Evolutionary conservation across 1,284 basidiomycete species (phyloP).

Genomic region (Ceratobasidium sp.): DNA sequence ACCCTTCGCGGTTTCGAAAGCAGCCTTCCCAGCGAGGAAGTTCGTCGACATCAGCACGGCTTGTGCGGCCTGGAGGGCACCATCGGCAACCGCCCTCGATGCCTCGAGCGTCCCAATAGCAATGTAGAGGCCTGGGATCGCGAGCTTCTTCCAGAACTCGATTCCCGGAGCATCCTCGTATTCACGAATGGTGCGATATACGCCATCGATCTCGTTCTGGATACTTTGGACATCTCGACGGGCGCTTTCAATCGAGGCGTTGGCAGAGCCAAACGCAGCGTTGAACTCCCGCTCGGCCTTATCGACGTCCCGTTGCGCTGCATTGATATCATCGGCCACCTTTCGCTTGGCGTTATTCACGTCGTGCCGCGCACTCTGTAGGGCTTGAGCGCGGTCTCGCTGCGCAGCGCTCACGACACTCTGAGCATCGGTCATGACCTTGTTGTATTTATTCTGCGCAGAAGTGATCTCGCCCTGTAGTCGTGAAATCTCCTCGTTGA

Average conservation of each 20-base stretch:
- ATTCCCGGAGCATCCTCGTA: too few relatives aligned
- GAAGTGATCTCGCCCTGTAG: not conserved
- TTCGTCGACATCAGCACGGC: too few relatives aligned
- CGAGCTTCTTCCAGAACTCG: too few relatives aligned
- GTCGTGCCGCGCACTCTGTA: not conserved
- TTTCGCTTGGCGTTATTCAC: not conserved
- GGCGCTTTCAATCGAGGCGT: not conserved
- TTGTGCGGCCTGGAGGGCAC: too few relatives aligned
- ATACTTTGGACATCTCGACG: not conserved
- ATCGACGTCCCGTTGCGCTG: not conserved
- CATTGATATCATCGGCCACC: not conserved
- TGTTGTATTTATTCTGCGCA: not conserved
- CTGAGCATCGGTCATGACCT: not conserved
- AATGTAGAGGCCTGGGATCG: too few relatives aligned
- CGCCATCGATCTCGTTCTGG: constrained; percentile 7
- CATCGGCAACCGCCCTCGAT: too few relatives aligned
- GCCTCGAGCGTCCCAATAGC: too few relatives aligned
- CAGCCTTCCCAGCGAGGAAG: too few relatives aligned
- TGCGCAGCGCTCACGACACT: not conserved
- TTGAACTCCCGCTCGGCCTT: not conserved
- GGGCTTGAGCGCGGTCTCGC: not conserved
- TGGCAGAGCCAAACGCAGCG: not conserved
- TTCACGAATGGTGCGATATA: too few relatives aligned
- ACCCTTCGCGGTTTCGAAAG: too few relatives aligned
- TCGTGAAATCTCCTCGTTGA: not conserved